These are phyloP conservation scores for Lipomyces anomalus DNA, from an alignment of 805 yeast species.

Conservation along the genomic window DNA sequence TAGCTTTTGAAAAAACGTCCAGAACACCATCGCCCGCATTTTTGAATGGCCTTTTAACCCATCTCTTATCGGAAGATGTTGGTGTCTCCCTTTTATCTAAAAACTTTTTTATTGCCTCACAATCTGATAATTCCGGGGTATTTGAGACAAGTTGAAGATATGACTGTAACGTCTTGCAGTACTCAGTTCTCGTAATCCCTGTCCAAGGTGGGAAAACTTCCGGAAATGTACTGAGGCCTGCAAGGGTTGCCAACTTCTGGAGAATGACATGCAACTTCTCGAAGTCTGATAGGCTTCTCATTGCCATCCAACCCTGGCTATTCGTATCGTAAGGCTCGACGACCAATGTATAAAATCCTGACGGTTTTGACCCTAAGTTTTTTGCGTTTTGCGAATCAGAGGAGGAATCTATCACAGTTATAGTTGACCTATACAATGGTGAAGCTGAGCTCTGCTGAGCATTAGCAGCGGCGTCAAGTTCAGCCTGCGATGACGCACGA, in stretches of 20 bases:
- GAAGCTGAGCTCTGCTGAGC: too few species aligned
- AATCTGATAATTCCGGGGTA: slow-evolving; percentile 24
- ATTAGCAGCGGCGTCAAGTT: too few species aligned
- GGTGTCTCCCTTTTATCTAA: slow-evolving; percentile 23
- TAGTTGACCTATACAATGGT: slow-evolving; percentile 12
- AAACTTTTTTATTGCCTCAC: slow-evolving; percentile 27
- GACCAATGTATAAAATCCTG: slow-evolving; percentile 22
- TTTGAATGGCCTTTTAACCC: slow-evolving; percentile 17
- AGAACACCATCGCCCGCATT: slow-evolving; percentile 21
- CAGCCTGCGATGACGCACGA: too few species aligned
- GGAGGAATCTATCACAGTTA: slow-evolving; percentile 20
- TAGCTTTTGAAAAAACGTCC: slow-evolving; percentile 23
- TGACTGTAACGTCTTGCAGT: slow-evolving; percentile 18
- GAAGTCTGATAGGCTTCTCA: slow-evolving; percentile 22
- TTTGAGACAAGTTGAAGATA: slow-evolving; percentile 24
- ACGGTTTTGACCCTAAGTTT: slow-evolving; percentile 10
- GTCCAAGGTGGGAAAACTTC: slow-evolving; percentile 23
- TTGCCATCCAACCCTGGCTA: slow-evolving; percentile 27
- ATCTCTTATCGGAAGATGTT: slow-evolving; percentile 13
- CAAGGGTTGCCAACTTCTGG: slow-evolving; percentile 21
- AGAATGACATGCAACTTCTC: slow-evolving; percentile 22
- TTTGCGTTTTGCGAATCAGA: slow-evolving; percentile 14
- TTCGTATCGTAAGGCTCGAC: slow-evolving; percentile 21
- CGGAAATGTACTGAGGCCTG: slow-evolving; percentile 23
- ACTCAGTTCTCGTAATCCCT: slow-evolving; percentile 18